Evolutionary conservation across 352 stramenopile species (phyloP).

Genomic region (Globisporangium barbulae): DNA sequence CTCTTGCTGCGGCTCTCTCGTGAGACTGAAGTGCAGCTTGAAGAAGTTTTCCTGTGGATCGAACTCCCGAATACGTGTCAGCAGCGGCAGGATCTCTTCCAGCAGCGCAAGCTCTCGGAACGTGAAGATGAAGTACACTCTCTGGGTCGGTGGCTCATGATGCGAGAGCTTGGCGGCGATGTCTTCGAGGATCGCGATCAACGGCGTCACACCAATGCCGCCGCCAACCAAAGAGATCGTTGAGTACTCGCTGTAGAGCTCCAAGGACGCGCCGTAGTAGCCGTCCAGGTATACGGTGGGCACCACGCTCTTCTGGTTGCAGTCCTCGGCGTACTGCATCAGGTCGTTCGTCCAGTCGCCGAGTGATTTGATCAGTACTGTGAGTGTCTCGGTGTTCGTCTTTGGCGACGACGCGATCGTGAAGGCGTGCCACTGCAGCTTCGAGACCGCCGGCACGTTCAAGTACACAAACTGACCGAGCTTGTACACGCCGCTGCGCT

Average conservation of each 20-base stretch:
- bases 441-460: constrained; percentile 39
- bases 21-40: constrained; percentile 25
- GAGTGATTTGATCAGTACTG: constrained; percentile 18
- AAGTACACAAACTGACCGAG: constrained; percentile 47
- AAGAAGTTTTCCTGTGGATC: constrained; percentile 22
- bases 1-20: constrained; percentile 9
- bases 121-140: constrained; percentile 22
- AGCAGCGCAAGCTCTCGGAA: constrained; percentile 25
- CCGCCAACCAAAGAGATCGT: constrained; percentile 21
- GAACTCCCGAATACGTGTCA: constrained; percentile 9
- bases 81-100: constrained; percentile 21
- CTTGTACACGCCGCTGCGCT: constrained; percentile 18
- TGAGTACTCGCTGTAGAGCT: constrained; percentile 19
- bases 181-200: constrained; percentile 26
- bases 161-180: constrained; percentile 12
- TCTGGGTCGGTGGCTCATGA: constrained; percentile 7
- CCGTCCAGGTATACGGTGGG: constrained; percentile 26
- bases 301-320: constrained; percentile 5
- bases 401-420: constrained; percentile 30
- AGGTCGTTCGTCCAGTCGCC: constrained; percentile 21
- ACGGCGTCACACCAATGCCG: constrained; percentile 25
- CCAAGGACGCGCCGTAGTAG: constrained; percentile 19
- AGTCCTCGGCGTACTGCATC: constrained; percentile 11
- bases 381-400: constrained; percentile 10
- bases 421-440: constrained; percentile 51